Evolutionary conservation across 2,329 filamentous ascomycete genomes (phyloP).

Genomic region (Neophaeococcomyces mojaviensis): DNA sequence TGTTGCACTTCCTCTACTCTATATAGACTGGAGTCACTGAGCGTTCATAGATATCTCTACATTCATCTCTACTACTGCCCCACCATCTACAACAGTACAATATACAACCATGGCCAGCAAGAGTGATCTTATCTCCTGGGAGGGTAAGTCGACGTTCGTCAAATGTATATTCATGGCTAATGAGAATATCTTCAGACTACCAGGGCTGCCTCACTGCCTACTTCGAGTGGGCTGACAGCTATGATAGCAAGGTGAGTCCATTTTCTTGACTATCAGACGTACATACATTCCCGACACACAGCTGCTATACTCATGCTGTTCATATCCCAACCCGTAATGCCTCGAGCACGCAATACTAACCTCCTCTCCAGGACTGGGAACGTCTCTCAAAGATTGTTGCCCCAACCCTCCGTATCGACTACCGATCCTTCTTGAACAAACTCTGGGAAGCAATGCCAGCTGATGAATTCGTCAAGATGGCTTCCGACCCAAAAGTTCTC

Average conservation of each 20-base stretch:
- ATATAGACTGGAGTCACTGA: neutral
- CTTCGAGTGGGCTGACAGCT: constrained; percentile 41
- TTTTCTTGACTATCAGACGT: no score
- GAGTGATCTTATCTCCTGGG: constrained; percentile 17
- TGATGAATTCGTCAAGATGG: constrained; percentile 55
- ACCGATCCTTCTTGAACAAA: constrained; percentile 56
- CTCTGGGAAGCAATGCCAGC: constrained; percentile 56
- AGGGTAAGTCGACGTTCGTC: constrained; percentile 12
- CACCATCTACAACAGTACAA: neutral
- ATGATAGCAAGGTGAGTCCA: constrained; percentile 34
- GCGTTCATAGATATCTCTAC: neutral
- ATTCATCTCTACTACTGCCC: neutral
- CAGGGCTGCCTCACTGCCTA: constrained; percentile 22
- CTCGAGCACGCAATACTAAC: neutral
- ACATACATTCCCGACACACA: neutral
- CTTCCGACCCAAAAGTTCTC: constrained; percentile 49
- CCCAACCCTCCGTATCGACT: constrained; percentile 58
- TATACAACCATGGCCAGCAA: constrained; percentile 14
- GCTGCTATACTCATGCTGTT: neutral
- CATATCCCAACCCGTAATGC: neutral
- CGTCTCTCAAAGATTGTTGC: constrained; percentile 37
- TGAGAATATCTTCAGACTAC: constrained; percentile 15
- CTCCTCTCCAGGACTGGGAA: constrained; percentile 30
- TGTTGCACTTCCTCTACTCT: neutral
- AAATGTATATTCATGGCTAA: neutral